phyloP scores from a whole-genome alignment of 192 early-diverging fungal genomes.

The Dispira parvispora region DNA sequence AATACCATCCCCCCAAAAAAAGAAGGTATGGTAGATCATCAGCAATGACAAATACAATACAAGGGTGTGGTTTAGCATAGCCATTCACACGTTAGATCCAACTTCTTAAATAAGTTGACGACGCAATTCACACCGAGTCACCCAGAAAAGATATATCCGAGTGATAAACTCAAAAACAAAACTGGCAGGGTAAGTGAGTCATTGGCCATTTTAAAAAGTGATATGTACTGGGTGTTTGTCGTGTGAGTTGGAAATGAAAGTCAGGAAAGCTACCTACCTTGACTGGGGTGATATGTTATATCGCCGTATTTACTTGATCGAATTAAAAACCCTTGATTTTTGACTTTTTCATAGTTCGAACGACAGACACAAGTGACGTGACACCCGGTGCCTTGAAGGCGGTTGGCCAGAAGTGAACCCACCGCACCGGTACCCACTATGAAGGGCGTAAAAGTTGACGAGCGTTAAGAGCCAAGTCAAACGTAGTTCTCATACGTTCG shows the following conservation, averaged over 20 bases:
- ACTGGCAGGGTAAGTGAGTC: too few relatives aligned
- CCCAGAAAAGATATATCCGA: too few relatives aligned
- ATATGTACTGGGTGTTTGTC: background rate
- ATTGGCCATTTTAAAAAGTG: too few relatives aligned
- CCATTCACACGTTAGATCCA: background rate
- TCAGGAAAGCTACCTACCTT: conserved; percentile 17
- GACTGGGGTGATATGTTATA: conserved; percentile 30
- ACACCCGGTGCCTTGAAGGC: conserved; percentile 30
- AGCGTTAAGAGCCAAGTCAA: too few relatives aligned
- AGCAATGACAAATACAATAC: background rate
- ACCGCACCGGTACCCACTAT: conserved; percentile 56
- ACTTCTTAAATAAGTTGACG: too few relatives aligned
- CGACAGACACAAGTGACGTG: conserved; percentile 45
- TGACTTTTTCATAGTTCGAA: conserved; percentile 42
- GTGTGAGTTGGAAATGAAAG: background rate
- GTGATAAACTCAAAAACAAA: too few relatives aligned
- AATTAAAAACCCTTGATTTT: conserved; percentile 34
- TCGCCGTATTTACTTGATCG: conserved; percentile 35
- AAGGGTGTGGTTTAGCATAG: background rate
- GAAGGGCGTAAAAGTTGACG: background rate
- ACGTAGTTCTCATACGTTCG: too few relatives aligned
- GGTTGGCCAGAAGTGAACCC: conserved; percentile 45
- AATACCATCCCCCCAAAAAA: background rate
- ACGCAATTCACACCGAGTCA: too few relatives aligned
- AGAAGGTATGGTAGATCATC: background rate